Conservation (phyloP, 306 rosid species). For the Gynostemma pentaphyllum region DNA sequence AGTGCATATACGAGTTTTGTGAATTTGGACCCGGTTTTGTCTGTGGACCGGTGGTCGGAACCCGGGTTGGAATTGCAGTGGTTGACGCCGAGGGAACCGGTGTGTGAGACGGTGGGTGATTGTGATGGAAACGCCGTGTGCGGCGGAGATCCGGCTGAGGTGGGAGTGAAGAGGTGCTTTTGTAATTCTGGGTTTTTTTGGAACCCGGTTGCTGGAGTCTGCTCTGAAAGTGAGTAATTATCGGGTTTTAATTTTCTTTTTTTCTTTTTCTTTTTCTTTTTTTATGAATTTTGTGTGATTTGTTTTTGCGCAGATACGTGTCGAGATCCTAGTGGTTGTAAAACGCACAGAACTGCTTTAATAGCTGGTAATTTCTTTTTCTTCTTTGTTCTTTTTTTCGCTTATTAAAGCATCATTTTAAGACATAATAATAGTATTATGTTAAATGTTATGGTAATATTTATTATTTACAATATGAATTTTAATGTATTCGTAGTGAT, state of each 20-base stretch:
- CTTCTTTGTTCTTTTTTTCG: no score
- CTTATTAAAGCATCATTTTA: no score
- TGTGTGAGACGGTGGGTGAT: constrained; percentile 41
- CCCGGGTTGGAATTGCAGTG: constrained; percentile 81
- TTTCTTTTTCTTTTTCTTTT: neutral
- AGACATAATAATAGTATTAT: no score
- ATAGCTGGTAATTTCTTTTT: constrained; percentile 69
- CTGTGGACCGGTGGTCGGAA: constrained; percentile 39
- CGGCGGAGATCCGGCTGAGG: constrained; percentile 17
- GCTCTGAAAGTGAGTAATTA: constrained; percentile 40
- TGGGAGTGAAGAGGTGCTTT: constrained; percentile 41
- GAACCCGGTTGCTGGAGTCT: constrained; percentile 48
- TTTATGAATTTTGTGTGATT: constrained; percentile 2
- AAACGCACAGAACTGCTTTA: constrained; percentile 22
- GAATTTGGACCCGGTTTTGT: constrained; percentile 27
- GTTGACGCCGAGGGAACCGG: constrained; percentile 43
- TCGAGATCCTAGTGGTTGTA: constrained; percentile 30
- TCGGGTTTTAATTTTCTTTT: neutral
- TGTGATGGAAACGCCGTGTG: constrained; percentile 55
- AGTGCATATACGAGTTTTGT: constrained; percentile 78
- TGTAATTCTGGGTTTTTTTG: constrained; percentile 39
- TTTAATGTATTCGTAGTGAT: no score
- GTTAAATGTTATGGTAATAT: no score
- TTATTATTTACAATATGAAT: no score
- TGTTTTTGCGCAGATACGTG: constrained; percentile 31